phyloP scores from a whole-genome alignment of 1,139 yeast species.

The Candida pseudocylindracea region DNA sequence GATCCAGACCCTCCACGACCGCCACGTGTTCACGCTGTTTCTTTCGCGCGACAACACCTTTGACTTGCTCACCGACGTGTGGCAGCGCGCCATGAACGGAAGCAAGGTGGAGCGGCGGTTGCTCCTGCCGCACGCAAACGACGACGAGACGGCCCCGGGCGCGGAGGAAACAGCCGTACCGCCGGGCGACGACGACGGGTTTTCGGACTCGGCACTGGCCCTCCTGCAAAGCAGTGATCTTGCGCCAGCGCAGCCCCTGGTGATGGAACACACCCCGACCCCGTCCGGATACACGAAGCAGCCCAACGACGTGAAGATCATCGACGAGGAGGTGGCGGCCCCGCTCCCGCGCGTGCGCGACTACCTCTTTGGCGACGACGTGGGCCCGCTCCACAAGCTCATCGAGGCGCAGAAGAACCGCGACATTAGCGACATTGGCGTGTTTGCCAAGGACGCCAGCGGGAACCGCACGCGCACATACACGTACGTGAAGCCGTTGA shows the following conservation, averaged over 20 bases:
- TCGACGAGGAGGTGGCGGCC: slow-evolving; percentile 39
- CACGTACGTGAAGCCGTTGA: slow-evolving; percentile 58
- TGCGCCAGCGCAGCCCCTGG: slow-evolving; percentile 11
- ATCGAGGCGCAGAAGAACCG: slow-evolving; percentile 49
- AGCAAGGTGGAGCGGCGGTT: neutral
- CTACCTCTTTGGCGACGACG: slow-evolving; percentile 55
- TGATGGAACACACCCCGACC: slow-evolving; percentile 15
- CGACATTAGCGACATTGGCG: slow-evolving; percentile 19
- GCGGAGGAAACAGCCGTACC: neutral
- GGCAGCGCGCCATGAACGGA: slow-evolving; percentile 23
- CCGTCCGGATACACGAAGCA: slow-evolving; percentile 22
- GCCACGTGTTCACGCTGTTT: slow-evolving; percentile 52
- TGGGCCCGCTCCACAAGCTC: slow-evolving; percentile 28
- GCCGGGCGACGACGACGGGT: neutral
- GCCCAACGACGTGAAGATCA: slow-evolving; percentile 36
- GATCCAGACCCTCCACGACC: slow-evolving; percentile 47
- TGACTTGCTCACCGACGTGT: slow-evolving; percentile 34
- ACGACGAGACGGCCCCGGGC: neutral
- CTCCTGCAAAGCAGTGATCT: slow-evolving; percentile 7
- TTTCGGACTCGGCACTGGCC: neutral
- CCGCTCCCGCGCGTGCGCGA: slow-evolving; percentile 66
- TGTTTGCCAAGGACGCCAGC: slow-evolving; percentile 7
- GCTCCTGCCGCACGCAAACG: neutral
- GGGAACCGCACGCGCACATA: slow-evolving; percentile 27
- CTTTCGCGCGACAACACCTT: slow-evolving; percentile 45